These are phyloP conservation scores for Malus fusca DNA, from an alignment of 306 rosid species.

Conservation along the genomic window DNA sequence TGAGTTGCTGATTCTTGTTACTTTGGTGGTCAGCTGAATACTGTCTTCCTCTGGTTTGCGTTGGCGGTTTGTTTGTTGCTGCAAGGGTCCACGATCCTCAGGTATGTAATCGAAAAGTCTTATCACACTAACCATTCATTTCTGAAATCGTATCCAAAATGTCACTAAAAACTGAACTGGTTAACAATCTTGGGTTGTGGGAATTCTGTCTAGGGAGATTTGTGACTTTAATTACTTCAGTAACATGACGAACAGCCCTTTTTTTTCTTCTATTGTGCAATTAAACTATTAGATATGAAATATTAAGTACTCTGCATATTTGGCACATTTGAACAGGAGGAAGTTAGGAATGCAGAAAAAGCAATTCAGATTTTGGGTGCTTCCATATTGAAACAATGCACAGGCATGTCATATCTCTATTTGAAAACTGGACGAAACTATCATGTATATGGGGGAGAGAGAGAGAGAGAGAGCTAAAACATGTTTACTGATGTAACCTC, in stretches of 20 bases:
- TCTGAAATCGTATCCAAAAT: neutral
- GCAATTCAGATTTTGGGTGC: slow-evolving; percentile 82
- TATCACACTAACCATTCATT: neutral
- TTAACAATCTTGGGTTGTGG: neutral
- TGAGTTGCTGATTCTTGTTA: slow-evolving; percentile 9
- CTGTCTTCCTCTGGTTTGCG: slow-evolving; percentile 86
- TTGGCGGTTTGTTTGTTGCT: slow-evolving; percentile 81
- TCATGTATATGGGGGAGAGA: neutral
- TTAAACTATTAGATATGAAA: neutral
- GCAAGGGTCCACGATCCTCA: slow-evolving; percentile 85
- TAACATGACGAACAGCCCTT: neutral
- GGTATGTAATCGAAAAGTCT: slow-evolving; percentile 28
- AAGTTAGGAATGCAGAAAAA: slow-evolving; percentile 67
- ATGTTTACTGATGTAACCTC: neutral
- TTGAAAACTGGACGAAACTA: neutral
- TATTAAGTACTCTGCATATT: neutral
- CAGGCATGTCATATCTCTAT: slow-evolving; percentile 38
- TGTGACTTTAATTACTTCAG: neutral
- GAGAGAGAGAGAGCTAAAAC: no score
- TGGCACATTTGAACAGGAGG: slow-evolving; percentile 42
- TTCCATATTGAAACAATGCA: slow-evolving; percentile 50
- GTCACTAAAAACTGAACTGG: neutral
- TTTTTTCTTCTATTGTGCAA: neutral
- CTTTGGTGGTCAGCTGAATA: slow-evolving; percentile 65
- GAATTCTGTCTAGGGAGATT: neutral